phyloP scores from a whole-genome alignment of 1,139 yeast species.

The Ogataea hybrid region DNA sequence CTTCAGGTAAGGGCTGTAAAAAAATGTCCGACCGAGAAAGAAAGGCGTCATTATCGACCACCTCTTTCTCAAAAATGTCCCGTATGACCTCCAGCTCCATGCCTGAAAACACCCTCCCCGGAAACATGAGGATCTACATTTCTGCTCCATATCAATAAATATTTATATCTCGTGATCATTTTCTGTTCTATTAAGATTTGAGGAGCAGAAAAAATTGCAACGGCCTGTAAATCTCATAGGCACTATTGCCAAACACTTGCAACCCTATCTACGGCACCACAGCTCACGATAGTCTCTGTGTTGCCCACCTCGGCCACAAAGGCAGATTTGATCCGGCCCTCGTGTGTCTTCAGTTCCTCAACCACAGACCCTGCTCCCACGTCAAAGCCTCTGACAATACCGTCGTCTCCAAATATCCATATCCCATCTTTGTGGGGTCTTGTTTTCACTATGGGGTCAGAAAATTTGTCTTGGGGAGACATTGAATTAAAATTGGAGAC shows the following conservation, averaged over 20 bases:
- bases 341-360: constrained; percentile 32
- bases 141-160: not conserved
- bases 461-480: constrained; percentile 71
- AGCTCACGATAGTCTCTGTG: constrained; percentile 41
- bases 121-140: constrained; percentile 4
- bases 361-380: constrained; percentile 36
- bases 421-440: constrained; percentile 42
- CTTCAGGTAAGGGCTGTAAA: not conserved
- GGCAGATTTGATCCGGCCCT: constrained; percentile 50
- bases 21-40: not conserved
- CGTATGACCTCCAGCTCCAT: constrained; percentile 4
- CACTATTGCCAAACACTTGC: constrained; percentile 27
- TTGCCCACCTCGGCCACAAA: constrained; percentile 31
- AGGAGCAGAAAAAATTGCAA: constrained; percentile 5
- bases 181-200: constrained; percentile 12
- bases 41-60: not conserved
- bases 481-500: constrained; percentile 56
- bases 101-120: constrained; percentile 4
- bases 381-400: constrained; percentile 59
- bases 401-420: constrained; percentile 74
- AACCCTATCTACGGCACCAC: constrained; percentile 46
- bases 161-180: constrained; percentile 8
- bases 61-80: constrained; percentile 2
- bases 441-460: constrained; percentile 48
- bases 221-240: not conserved